A percentile compares a stretch with the other conserved stretches of the same genome.
These are phyloP conservation scores for Amaranthus palmeri DNA, from an alignment of 148 eudicot species.

Conservation along the genomic window DNA sequence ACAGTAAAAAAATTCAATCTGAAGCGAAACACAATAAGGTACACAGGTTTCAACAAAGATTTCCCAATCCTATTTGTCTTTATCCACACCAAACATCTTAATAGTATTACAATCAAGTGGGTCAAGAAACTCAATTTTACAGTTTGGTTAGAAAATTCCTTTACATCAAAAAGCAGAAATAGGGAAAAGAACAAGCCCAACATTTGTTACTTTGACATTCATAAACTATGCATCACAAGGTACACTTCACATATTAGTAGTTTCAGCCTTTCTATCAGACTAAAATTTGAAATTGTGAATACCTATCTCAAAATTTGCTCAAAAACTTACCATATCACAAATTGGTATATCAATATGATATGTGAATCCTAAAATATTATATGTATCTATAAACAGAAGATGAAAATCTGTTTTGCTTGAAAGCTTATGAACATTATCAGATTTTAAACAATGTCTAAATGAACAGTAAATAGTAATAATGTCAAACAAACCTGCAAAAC, in stretches of 20 bases:
- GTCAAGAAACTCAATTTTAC: background rate
- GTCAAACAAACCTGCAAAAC: constrained; percentile 35
- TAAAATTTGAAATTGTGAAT: background rate
- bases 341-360: background rate
- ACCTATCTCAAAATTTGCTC: background rate
- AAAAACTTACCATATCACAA: background rate
- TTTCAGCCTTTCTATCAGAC: background rate
- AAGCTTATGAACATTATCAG: background rate
- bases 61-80: background rate
- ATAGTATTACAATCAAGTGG: background rate
- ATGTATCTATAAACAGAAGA: background rate
- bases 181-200: background rate
- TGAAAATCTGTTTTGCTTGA: background rate
- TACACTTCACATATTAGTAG: background rate
- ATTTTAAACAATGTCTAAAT: background rate
- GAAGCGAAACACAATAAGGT: background rate
- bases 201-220: background rate
- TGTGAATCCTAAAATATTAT: background rate
- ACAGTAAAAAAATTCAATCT: too few species aligned
- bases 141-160: background rate
- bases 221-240: background rate
- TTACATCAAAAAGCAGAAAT: background rate
- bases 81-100: background rate
- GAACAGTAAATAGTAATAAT: background rate
- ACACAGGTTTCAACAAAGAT: background rate